Evolutionary conservation across 2,329 filamentous ascomycete species (phyloP).

Genomic region (Dothidotthia symphoricarpi): DNA sequence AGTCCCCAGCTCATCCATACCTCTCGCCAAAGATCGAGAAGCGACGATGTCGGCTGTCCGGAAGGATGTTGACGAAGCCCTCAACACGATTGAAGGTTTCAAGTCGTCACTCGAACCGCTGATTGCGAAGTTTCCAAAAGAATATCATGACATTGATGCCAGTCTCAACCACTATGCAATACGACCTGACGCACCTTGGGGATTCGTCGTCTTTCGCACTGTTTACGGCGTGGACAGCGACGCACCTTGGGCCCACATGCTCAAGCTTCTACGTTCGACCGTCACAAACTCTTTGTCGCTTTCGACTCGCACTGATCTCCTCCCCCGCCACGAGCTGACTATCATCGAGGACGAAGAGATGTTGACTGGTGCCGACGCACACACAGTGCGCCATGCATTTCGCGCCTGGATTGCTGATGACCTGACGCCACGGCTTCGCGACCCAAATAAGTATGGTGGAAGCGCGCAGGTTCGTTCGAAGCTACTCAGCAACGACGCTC

Average conservation of each 20-base stretch:
- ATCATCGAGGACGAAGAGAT: slow-evolving; percentile 14
- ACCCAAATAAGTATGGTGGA: slow-evolving; percentile 6
- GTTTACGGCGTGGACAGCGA: slow-evolving; percentile 12
- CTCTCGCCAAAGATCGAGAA: too few species aligned
- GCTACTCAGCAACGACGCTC: slow-evolving; percentile 7
- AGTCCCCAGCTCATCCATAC: too few species aligned
- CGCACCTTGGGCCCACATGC: slow-evolving; percentile 7
- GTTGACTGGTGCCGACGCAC: slow-evolving; percentile 13
- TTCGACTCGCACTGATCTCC: too few species aligned
- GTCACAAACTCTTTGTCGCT: too few species aligned
- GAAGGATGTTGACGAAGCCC: too few species aligned
- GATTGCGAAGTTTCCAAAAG: too few species aligned
- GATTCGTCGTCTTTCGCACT: slow-evolving; percentile 13
- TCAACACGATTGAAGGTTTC: too few species aligned
- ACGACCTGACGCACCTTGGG: slow-evolving; percentile 8
- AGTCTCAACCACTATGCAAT: too few species aligned
- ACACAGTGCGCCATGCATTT: slow-evolving; percentile 14
- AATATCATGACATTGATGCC: too few species aligned
- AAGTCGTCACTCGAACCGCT: too few species aligned
- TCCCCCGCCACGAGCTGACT: slow-evolving; percentile 6
- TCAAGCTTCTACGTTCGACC: slow-evolving; percentile 7
- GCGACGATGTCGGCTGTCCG: too few species aligned
- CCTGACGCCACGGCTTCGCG: slow-evolving; percentile 10
- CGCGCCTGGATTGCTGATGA: slow-evolving; percentile 16
- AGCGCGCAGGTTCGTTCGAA: slow-evolving; percentile 3